phyloP scores from a whole-genome alignment of 2,329 filamentous ascomycete species.

The Coniochaeta sp. region DNA sequence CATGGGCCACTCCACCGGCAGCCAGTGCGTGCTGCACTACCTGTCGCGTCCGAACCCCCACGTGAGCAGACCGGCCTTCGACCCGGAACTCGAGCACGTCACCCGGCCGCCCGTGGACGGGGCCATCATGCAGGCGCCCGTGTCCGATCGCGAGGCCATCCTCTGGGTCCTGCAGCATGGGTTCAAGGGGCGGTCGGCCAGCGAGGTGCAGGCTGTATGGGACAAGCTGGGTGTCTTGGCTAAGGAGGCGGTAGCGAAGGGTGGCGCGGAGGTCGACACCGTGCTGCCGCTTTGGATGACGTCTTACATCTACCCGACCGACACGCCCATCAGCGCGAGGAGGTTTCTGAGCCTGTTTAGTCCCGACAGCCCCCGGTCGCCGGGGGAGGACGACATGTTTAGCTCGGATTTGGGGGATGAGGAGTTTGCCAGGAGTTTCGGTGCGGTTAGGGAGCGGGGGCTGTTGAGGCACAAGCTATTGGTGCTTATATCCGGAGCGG shows the following conservation, averaged over 20 bases:
- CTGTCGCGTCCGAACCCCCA: slow-evolving; percentile 33
- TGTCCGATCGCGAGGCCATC: slow-evolving; percentile 51
- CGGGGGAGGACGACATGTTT: slow-evolving; percentile 57
- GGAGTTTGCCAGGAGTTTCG: slow-evolving; percentile 46
- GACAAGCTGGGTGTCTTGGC: slow-evolving; percentile 27
- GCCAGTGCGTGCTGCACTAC: slow-evolving; percentile 60
- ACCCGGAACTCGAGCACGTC: slow-evolving; percentile 20
- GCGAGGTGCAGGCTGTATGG: slow-evolving; percentile 23
- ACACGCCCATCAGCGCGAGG: slow-evolving; percentile 20
- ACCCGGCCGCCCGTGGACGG: slow-evolving; percentile 43
- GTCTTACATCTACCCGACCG: slow-evolving; percentile 16
- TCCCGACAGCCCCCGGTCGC: slow-evolving; percentile 35
- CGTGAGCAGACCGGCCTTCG: slow-evolving; percentile 13
- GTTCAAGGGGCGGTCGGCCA: slow-evolving; percentile 19
- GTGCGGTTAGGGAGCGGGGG: slow-evolving; percentile 28
- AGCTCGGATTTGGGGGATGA: slow-evolving; percentile 49
- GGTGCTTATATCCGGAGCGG: slow-evolving; percentile 34
- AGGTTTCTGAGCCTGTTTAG: slow-evolving; percentile 37
- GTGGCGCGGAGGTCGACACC: slow-evolving; percentile 15
- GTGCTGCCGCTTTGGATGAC: slow-evolving; percentile 24
- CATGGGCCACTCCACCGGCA: slow-evolving; percentile 62
- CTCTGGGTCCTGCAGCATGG: slow-evolving; percentile 25
- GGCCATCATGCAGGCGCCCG: slow-evolving; percentile 55
- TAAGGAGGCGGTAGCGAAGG: slow-evolving; percentile 16
- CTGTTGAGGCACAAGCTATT: slow-evolving; percentile 29